Evolutionary conservation across 805 yeast genomes (phyloP).

Genomic region (Suhomyces sp.): DNA sequence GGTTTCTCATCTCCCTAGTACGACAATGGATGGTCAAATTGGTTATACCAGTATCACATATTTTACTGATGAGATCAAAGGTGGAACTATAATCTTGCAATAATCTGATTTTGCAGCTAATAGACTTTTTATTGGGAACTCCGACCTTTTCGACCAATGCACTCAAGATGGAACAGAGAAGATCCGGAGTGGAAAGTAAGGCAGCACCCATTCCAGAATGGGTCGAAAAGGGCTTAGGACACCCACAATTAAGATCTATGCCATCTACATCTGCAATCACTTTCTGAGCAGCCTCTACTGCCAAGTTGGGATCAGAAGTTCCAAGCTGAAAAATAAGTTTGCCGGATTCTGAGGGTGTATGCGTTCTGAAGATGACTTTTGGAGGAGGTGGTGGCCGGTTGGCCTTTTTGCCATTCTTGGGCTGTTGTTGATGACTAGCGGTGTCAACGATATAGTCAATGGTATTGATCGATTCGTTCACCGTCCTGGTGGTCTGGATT

Average conservation of each 20-base stretch:
- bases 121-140: constrained; percentile 67
- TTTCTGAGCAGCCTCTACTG: constrained; percentile 81
- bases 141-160: constrained; percentile 80
- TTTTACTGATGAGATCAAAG: constrained; percentile 49
- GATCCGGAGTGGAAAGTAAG: constrained; percentile 74
- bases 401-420: constrained; percentile 33
- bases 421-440: constrained; percentile 14
- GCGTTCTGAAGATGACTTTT: constrained; percentile 71
- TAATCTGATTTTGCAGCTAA: constrained; percentile 86
- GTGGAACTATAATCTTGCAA: constrained; percentile 63
- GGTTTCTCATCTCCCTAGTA: constrained; percentile 80
- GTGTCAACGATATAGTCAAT: constrained; percentile 52
- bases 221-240: constrained; percentile 93
- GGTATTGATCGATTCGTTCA: constrained; percentile 55
- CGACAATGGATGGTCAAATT: constrained; percentile 92
- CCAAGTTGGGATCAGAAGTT: constrained; percentile 75
- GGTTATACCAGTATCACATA: constrained; percentile 70
- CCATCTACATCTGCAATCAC: constrained; percentile 88
- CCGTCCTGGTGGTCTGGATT: constrained; percentile 61
- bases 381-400: constrained; percentile 40
- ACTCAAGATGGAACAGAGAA: constrained; percentile 63
- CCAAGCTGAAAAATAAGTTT: constrained; percentile 88
- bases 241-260: constrained; percentile 92
- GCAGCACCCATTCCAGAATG: constrained; percentile 99
- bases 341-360: constrained; percentile 57